Conservation (phyloP, 164 flowering plant genomes). For the Umbellularia californica region DNA sequence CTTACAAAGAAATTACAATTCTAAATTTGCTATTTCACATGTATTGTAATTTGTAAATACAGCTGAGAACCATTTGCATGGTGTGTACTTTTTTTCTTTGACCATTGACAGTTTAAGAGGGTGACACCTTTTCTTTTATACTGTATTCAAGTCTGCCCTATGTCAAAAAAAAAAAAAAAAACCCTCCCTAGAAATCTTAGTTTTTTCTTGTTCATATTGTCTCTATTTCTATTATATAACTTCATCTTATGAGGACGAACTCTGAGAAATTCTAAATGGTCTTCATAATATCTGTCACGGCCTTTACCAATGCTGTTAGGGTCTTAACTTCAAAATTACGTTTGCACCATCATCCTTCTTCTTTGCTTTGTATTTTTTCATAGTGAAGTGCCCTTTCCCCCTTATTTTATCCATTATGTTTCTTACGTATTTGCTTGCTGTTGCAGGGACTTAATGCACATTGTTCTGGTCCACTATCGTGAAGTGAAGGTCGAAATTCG, state of each 20-base stretch:
- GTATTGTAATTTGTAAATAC: neutral
- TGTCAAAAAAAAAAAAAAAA: too few species aligned
- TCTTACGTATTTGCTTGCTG: slow-evolving; percentile 20
- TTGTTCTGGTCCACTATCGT: slow-evolving; percentile 73
- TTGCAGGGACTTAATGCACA: slow-evolving; percentile 69
- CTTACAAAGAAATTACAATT: neutral
- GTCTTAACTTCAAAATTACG: too few species aligned
- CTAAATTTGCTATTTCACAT: slow-evolving; percentile 1
- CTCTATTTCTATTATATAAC: too few species aligned
- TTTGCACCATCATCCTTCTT: neutral
- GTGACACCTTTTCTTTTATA: neutral
- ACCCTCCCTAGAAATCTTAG: neutral
- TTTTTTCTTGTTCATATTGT: neutral
- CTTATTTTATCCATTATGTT: neutral
- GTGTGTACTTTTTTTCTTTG: neutral
- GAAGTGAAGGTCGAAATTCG: slow-evolving; percentile 58
- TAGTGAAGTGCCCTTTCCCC: neutral
- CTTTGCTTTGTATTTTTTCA: neutral
- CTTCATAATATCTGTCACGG: too few species aligned
- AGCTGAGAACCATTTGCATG: neutral
- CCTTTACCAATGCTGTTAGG: too few species aligned
- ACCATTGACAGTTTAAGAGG: neutral
- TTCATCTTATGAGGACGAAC: too few species aligned
- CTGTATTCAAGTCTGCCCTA: neutral
- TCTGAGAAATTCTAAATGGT: too few species aligned